These are phyloP conservation scores for Calonectria henricotiae DNA, from an alignment of 2,329 filamentous ascomycete genomes.

Conservation along the genomic window DNA sequence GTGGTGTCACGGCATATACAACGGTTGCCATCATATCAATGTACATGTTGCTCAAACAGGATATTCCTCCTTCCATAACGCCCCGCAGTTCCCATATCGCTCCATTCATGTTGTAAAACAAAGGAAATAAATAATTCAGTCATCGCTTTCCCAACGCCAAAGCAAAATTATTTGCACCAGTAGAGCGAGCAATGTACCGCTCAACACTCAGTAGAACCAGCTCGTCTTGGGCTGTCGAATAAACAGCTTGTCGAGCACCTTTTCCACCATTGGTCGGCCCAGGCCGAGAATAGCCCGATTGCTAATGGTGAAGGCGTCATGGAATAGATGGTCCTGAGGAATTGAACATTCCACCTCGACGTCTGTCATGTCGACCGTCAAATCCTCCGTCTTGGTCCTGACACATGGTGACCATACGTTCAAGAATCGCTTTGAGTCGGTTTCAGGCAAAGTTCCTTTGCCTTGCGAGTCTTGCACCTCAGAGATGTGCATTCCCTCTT, in stretches of 20 bases:
- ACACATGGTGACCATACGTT: constrained; percentile 65
- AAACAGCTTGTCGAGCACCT: constrained; percentile 51
- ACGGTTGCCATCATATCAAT: neutral
- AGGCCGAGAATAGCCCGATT: constrained; percentile 54
- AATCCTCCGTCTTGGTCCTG: constrained; percentile 42
- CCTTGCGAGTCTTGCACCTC: constrained; percentile 63
- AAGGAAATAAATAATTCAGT: constrained; percentile 3
- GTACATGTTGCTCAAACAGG: constrained; percentile 5
- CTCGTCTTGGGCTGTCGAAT: constrained; percentile 32
- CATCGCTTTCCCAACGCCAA: constrained; percentile 56
- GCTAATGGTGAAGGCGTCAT: constrained; percentile 66
- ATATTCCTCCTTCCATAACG: neutral
- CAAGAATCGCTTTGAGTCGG: constrained; percentile 58
- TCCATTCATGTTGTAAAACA: constrained; percentile 11
- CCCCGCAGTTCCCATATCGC: constrained; percentile 10
- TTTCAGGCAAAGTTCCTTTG: constrained; percentile 57
- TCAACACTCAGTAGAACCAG: constrained; percentile 50
- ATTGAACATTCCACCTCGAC: constrained; percentile 57
- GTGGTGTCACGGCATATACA: neutral
- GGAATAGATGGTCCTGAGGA: constrained; percentile 68
- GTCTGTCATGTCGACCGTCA: constrained; percentile 38
- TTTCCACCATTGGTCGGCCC: constrained; percentile 40
- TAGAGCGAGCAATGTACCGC: neutral
- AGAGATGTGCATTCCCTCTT: constrained; percentile 64
- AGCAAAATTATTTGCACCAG: constrained; percentile 6